Conservation (phyloP, 257 asterid genomes). For the Ocimum tenuiflorum region DNA sequence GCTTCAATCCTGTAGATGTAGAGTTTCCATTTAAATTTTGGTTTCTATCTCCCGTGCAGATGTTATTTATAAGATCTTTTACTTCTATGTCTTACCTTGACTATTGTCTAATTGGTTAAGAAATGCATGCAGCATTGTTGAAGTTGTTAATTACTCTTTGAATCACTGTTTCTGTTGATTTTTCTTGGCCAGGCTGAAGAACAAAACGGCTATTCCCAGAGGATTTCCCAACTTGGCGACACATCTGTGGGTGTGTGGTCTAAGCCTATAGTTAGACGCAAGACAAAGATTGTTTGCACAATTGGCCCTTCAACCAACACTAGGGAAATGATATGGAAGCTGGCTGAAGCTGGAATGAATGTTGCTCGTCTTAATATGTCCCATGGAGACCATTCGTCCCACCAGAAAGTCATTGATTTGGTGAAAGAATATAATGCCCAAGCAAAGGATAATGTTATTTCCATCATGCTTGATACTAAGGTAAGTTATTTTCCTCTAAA, state of each 20-base stretch:
- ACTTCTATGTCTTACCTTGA: not conserved
- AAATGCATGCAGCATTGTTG: not conserved
- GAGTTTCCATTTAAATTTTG: not conserved
- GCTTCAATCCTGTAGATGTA: not conserved
- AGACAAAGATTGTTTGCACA: slow-evolving; percentile 86
- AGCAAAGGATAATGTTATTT: slow-evolving; percentile 70
- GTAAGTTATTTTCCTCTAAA: slow-evolving; percentile 30
- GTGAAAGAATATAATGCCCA: slow-evolving; percentile 70
- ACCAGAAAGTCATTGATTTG: slow-evolving; percentile 75
- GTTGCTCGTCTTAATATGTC: slow-evolving; percentile 88
- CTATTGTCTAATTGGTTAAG: not conserved
- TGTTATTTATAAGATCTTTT: no score
- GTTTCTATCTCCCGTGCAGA: no score
- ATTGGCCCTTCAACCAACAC: slow-evolving; percentile 78
- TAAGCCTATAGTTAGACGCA: slow-evolving; percentile 66
- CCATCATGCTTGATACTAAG: slow-evolving; percentile 83
- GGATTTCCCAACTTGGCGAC: slow-evolving; percentile 46
- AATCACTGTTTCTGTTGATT: not conserved
- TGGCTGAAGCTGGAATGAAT: slow-evolving; percentile 89
- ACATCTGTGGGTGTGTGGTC: slow-evolving; percentile 56
- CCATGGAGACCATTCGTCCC: slow-evolving; percentile 88
- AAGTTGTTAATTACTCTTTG: not conserved
- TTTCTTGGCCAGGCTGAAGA: slow-evolving; percentile 35
- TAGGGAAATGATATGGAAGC: slow-evolving; percentile 78
- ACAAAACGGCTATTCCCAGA: slow-evolving; percentile 35